Conservation (phyloP, 2,329 filamentous ascomycete species). For the Curvularia lunata region DNA sequence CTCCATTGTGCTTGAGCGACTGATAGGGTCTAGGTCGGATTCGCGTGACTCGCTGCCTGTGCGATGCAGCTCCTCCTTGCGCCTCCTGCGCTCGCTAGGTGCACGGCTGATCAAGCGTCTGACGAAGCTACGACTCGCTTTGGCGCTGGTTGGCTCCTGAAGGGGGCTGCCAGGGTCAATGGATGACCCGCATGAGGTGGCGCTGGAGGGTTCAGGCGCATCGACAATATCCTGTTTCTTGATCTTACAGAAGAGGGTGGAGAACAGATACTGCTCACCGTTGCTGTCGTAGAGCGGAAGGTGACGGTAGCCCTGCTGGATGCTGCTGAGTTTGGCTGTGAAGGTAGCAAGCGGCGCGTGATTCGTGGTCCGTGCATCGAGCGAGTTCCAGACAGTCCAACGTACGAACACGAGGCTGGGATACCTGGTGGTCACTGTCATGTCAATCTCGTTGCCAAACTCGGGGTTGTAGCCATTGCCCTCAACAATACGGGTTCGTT, state of each 20-base stretch:
- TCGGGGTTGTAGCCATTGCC: slow-evolving; percentile 94
- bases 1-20: slow-evolving; percentile 48
- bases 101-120: slow-evolving; percentile 53
- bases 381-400: slow-evolving; percentile 87
- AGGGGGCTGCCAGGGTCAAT: slow-evolving; percentile 37
- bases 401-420: slow-evolving; percentile 92
- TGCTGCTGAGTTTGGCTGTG: slow-evolving; percentile 86
- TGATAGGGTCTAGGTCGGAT: slow-evolving; percentile 39
- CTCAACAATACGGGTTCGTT: slow-evolving; percentile 78
- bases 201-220: slow-evolving; percentile 39
- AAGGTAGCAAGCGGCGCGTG: slow-evolving; percentile 79
- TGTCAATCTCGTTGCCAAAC: slow-evolving; percentile 79
- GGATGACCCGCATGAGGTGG: slow-evolving; percentile 34
- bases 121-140: slow-evolving; percentile 46
- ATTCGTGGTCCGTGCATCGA: slow-evolving; percentile 73
- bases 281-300: slow-evolving; percentile 86
- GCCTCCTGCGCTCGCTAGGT: slow-evolving; percentile 52
- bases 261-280: slow-evolving; percentile 93
- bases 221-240: slow-evolving; percentile 64
- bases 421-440: slow-evolving; percentile 90
- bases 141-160: slow-evolving; percentile 42
- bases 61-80: slow-evolving; percentile 38
- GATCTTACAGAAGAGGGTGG: slow-evolving; percentile 90
- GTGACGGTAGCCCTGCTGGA: slow-evolving; percentile 92
- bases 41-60: slow-evolving; percentile 43